Percentiles rank a stretch among this genome's conserved stretches.
phyloP scores from a whole-genome alignment of 1,284 basidiomycete genomes.

The Cutaneotrichosporon dermatis region DNA sequence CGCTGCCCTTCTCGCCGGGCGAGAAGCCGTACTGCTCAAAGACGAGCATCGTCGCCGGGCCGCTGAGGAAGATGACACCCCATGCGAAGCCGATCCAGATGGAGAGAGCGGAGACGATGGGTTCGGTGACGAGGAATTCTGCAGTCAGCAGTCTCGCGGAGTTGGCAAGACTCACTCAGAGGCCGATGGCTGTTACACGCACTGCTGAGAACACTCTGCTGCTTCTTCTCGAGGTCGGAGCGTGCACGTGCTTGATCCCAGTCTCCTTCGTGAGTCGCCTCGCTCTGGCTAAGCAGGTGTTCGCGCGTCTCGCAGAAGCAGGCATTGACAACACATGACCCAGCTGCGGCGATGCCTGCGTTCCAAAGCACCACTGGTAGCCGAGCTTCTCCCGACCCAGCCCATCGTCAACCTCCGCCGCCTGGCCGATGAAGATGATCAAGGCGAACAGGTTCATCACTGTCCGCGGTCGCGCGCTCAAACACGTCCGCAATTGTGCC shows the following conservation, averaged over 20 bases:
- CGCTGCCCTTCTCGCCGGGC: conserved; percentile 42
- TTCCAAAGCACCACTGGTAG: conserved; percentile 40
- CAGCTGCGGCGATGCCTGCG: conserved; percentile 31
- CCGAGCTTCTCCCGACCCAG: conserved; percentile 33
- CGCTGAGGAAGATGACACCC: conserved; percentile 41
- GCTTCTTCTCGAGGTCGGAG: conserved; percentile 40
- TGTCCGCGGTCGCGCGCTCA: conserved; percentile 43
- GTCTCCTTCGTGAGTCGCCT: conserved; percentile 45
- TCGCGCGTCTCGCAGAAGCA: conserved; percentile 50
- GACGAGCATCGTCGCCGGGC: conserved; percentile 34
- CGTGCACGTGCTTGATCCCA: conserved; percentile 41
- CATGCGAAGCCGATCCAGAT: conserved; percentile 51
- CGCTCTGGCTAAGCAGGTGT: conserved; percentile 51
- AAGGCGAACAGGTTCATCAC: conserved; percentile 50
- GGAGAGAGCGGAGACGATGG: conserved; percentile 49
- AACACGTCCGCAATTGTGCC: conserved; percentile 48
- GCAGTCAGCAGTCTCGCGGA: conserved; percentile 10
- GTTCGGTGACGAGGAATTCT: conserved; percentile 50
- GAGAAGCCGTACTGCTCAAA: conserved; percentile 41
- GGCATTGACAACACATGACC: conserved; percentile 31
- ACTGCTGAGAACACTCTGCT: conserved; percentile 39
- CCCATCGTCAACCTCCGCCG: conserved; percentile 21
- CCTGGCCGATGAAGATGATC: conserved; percentile 45
- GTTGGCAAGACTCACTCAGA: conserved; percentile 25
- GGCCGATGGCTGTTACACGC: conserved; percentile 40